phyloP scores from a whole-genome alignment of 805 yeast species.

The Blastobotrys attinorum region DNA sequence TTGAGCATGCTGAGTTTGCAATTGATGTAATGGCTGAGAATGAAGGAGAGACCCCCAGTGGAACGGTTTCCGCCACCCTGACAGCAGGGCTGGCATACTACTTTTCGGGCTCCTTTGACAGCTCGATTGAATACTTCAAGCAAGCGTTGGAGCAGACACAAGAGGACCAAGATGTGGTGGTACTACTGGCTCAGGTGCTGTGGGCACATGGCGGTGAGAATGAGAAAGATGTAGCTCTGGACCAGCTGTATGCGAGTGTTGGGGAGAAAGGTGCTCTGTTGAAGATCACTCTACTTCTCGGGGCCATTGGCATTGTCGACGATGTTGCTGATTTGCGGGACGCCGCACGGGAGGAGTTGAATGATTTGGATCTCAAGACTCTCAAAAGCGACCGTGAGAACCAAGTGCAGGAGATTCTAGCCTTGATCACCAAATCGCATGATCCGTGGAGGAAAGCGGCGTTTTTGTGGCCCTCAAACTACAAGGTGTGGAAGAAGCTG shows the following conservation, averaged over 20 bases:
- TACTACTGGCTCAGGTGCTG: conserved; percentile 69
- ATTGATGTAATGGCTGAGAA: conserved; percentile 36
- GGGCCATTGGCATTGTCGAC: conserved; percentile 66
- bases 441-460: conserved; percentile 62
- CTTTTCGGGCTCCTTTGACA: conserved; percentile 54
- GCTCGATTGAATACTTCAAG: conserved; percentile 60
- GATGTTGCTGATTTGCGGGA: conserved; percentile 47
- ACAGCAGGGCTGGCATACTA: conserved; percentile 67
- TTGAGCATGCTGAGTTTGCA: conserved; percentile 52
- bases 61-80: conserved; percentile 54
- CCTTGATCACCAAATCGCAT: conserved; percentile 42
- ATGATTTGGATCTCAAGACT: conserved; percentile 39
- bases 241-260: conserved; percentile 64
- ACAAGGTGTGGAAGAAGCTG: conserved; percentile 61
- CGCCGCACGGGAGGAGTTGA: conserved; percentile 61
- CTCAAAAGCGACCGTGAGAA: conserved; percentile 43
- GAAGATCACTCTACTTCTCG: conserved; percentile 61
- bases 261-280: conserved; percentile 59
- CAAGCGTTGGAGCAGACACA: conserved; percentile 49
- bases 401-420: conserved; percentile 52
- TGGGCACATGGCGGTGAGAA: conserved; percentile 71
- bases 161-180: conserved; percentile 58
- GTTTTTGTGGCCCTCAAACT: conserved; percentile 64
- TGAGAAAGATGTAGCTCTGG: conserved; percentile 74
- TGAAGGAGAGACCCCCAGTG: conserved; percentile 19